These are phyloP conservation scores for Tolypocladium endophyticum DNA, from an alignment of 2,329 filamentous ascomycete species.

Conservation along the genomic window DNA sequence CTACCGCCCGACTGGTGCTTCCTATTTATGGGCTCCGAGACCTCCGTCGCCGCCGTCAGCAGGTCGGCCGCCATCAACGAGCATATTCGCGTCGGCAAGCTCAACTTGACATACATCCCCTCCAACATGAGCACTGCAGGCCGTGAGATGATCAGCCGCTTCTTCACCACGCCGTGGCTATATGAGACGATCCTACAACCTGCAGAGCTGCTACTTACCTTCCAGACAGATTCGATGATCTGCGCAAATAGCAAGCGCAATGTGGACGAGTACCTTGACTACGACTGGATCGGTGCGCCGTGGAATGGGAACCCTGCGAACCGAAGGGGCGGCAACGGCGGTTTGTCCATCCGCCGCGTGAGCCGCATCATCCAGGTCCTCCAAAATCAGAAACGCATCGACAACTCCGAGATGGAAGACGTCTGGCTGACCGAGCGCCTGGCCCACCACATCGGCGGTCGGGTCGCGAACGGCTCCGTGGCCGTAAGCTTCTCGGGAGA, in stretches of 20 bases:
- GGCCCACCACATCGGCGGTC: constrained; percentile 32
- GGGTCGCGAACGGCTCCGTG: constrained; percentile 40
- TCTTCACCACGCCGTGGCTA: constrained; percentile 40
- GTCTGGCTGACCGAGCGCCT: constrained; percentile 45
- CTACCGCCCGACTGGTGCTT: constrained; percentile 48
- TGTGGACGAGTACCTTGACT: constrained; percentile 39
- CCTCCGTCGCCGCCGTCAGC: constrained; percentile 34
- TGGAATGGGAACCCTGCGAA: constrained; percentile 31
- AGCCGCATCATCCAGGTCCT: constrained; percentile 42
- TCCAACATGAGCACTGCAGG: constrained; percentile 37
- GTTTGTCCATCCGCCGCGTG: constrained; percentile 38
- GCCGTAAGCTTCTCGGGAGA: constrained; percentile 40
- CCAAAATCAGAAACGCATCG: constrained; percentile 32
- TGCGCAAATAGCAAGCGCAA: constrained; percentile 39
- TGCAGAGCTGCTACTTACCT: constrained; percentile 43
- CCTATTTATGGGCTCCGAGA: constrained; percentile 41
- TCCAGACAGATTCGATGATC: constrained; percentile 44
- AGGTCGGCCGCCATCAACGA: constrained; percentile 32
- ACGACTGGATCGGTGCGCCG: constrained; percentile 43
- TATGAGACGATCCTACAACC: constrained; percentile 38
- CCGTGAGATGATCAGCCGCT: constrained; percentile 41
- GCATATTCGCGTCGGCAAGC: constrained; percentile 32
- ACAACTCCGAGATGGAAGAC: constrained; percentile 40
- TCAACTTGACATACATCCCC: constrained; percentile 41
- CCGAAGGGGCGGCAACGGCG: constrained; percentile 11